Evolutionary conservation across 2,329 filamentous ascomycete genomes (phyloP).

Genomic region (Claviceps sp.): DNA sequence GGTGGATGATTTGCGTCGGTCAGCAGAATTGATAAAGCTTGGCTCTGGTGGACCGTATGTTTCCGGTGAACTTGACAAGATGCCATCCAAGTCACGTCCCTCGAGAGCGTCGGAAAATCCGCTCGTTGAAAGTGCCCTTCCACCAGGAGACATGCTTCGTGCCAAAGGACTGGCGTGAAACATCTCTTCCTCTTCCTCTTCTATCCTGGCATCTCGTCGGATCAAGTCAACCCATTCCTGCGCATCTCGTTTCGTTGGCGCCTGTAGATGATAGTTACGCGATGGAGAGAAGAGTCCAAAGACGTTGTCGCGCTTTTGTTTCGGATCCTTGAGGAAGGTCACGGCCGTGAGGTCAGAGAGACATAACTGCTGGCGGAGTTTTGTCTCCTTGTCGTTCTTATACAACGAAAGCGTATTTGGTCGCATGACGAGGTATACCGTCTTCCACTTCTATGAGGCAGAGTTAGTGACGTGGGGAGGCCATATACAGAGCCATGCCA

Average conservation of each 20-base stretch:
- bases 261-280: slow-evolving; percentile 84
- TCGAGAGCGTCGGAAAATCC: slow-evolving; percentile 4
- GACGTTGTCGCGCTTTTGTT: slow-evolving; percentile 72
- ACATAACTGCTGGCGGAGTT: slow-evolving; percentile 76
- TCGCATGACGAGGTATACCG: slow-evolving; percentile 76
- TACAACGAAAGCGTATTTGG: slow-evolving; percentile 87
- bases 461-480: slow-evolving; percentile 5
- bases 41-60: slow-evolving; percentile 25
- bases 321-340: slow-evolving; percentile 75
- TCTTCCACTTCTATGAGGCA: slow-evolving; percentile 64
- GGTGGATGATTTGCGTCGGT: slow-evolving; percentile 45
- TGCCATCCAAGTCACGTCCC: slow-evolving; percentile 25
- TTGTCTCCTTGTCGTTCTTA: slow-evolving; percentile 80
- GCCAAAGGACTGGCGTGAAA: slow-evolving; percentile 54
- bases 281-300: slow-evolving; percentile 89
- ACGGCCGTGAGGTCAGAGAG: slow-evolving; percentile 86
- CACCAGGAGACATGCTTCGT: slow-evolving; percentile 28
- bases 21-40: slow-evolving; percentile 18
- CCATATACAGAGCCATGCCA: no score
- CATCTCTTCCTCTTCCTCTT: slow-evolving; percentile 80
- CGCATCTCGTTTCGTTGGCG: slow-evolving; percentile 57
- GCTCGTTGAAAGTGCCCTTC: slow-evolving; percentile 1
- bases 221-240: slow-evolving; percentile 79
- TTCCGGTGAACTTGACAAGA: slow-evolving; percentile 49
- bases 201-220: slow-evolving; percentile 64